Conservation (phyloP, 257 asterid species). For the Jasminum sambac region DNA sequence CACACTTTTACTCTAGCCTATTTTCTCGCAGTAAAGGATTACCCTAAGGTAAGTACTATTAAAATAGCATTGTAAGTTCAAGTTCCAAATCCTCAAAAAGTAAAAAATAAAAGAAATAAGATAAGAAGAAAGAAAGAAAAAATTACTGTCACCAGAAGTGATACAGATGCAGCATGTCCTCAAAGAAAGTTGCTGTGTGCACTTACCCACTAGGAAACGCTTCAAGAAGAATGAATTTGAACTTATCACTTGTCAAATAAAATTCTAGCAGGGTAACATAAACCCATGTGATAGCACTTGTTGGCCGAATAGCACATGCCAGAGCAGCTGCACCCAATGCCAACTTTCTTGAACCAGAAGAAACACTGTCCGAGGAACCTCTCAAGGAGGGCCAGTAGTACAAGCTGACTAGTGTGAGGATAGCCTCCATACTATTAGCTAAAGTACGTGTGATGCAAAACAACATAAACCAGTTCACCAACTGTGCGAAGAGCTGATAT, state of each 20-base stretch:
- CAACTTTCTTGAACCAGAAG: conserved; percentile 55
- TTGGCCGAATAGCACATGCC: conserved; percentile 92
- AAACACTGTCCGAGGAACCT: conserved; percentile 33
- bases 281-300: conserved; percentile 92
- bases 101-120: too few relatives aligned
- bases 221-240: conserved; percentile 67
- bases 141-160: conserved; percentile 4
- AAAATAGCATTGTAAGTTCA: neutral
- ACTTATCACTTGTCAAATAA: conserved; percentile 43
- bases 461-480: conserved; percentile 94
- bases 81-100: neutral
- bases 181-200: conserved; percentile 8
- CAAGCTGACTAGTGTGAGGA: conserved; percentile 80
- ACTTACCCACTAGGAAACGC: conserved; percentile 84
- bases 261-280: conserved; percentile 77
- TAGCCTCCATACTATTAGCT: conserved; percentile 86
- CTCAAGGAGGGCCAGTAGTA: conserved; percentile 95
- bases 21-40: neutral
- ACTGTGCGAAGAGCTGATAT: conserved; percentile 73
- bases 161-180: conserved; percentile 10
- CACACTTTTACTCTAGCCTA: neutral
- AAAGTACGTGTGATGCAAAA: conserved; percentile 88
- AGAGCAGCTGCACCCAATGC: conserved; percentile 76
- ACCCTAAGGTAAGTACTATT: neutral
- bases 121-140: neutral